These are phyloP conservation scores for Obelidium mucronatum DNA, from an alignment of 192 early-diverging fungal genomes.

Conservation along the genomic window DNA sequence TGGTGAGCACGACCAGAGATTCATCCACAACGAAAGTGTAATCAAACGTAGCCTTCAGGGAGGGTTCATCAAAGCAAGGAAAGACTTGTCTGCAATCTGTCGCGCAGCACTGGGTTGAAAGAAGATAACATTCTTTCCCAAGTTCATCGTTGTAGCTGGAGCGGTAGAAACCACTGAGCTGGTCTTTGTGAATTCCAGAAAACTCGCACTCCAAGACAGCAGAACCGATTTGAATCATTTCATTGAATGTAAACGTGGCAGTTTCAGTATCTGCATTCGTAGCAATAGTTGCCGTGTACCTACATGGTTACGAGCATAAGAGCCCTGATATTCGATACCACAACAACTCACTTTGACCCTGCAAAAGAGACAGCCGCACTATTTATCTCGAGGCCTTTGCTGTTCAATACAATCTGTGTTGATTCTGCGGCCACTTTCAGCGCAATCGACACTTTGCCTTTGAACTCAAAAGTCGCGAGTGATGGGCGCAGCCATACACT, in stretches of 20 bases:
- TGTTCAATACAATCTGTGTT: neutral
- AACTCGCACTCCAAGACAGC: constrained; percentile 54
- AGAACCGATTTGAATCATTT: constrained; percentile 48
- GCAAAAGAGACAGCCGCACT: neutral
- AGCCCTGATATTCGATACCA: too few relatives aligned
- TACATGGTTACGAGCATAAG: neutral
- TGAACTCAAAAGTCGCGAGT: neutral
- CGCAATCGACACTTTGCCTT: too few relatives aligned
- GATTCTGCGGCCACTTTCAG: neutral
- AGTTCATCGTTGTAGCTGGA: constrained; percentile 67
- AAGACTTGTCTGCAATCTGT: constrained; percentile 88
- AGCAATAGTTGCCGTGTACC: constrained; percentile 44
- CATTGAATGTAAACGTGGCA: constrained; percentile 53
- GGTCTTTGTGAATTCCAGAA: constrained; percentile 55
- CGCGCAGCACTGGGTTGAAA: constrained; percentile 94
- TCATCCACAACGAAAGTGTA: constrained; percentile 81
- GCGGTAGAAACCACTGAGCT: constrained; percentile 65
- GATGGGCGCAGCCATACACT: neutral
- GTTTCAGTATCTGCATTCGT: constrained; percentile 50
- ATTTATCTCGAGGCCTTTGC: constrained; percentile 8
- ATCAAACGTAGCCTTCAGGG: constrained; percentile 94
- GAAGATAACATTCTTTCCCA: constrained; percentile 64
- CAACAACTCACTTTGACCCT: too few relatives aligned
- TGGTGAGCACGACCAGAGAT: constrained; percentile 85
- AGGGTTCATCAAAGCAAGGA: constrained; percentile 97